Percentiles rank a stretch among this genome's conserved stretches.
Conservation (phyloP, 352 stramenopile genomes). For the Phytophthora pisi region DNA sequence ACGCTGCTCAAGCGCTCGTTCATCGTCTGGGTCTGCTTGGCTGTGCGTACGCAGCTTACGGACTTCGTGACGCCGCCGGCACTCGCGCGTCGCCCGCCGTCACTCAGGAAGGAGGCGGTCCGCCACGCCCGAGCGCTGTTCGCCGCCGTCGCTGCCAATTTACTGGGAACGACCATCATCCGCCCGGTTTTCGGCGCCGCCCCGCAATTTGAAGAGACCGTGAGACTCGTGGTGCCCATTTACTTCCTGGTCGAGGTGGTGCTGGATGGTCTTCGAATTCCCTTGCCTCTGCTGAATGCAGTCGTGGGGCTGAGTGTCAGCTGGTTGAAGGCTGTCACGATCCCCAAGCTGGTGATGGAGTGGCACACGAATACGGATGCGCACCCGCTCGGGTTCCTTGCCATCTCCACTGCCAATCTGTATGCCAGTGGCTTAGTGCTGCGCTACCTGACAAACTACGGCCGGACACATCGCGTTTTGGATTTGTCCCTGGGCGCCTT, state of each 20-base stretch:
- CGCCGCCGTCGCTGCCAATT: conserved; percentile 64
- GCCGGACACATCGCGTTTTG: conserved; percentile 41
- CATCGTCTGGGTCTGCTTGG: conserved; percentile 66
- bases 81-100: conserved; percentile 36
- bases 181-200: conserved; percentile 59
- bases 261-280: conserved; percentile 48
- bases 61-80: conserved; percentile 45
- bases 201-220: conserved; percentile 64
- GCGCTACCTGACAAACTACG: conserved; percentile 60
- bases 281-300: conserved; percentile 51
- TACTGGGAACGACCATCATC: conserved; percentile 68
- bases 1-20: conserved; percentile 57
- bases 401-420: conserved; percentile 71
- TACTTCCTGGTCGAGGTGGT: conserved; percentile 55
- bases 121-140: conserved; percentile 54
- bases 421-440: conserved; percentile 69
- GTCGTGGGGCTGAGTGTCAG: conserved; percentile 62
- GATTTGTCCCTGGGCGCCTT: conserved; percentile 42
- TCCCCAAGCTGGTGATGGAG: conserved; percentile 65
- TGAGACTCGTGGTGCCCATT: conserved; percentile 62
- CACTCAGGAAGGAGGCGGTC: conserved; percentile 36
- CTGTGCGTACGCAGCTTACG: conserved; percentile 49
- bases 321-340: conserved; percentile 79
- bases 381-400: conserved; percentile 63
- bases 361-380: conserved; percentile 54